Evolutionary conservation across 306 rosid genomes (phyloP).

Genomic region (Vicia faba): DNA sequence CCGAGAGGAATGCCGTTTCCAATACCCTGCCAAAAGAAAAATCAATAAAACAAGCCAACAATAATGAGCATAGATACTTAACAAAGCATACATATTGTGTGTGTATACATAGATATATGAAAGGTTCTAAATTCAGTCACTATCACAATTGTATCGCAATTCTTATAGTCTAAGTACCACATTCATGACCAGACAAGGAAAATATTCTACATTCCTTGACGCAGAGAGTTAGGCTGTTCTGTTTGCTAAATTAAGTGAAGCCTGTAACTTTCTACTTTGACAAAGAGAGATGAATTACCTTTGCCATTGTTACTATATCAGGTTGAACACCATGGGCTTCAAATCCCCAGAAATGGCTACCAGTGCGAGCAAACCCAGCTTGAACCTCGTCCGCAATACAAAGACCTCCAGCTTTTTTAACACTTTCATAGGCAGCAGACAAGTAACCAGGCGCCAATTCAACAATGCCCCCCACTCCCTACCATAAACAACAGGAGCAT

Average conservation of each 20-base stretch:
- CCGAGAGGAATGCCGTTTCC: slow-evolving; percentile 99
- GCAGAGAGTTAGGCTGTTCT: neutral
- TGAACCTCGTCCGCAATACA: slow-evolving; percentile 97
- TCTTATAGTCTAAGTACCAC: neutral
- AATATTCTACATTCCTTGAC: neutral
- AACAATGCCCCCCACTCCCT: slow-evolving; percentile 95
- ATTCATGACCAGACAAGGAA: neutral
- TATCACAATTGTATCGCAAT: neutral
- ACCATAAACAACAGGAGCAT: slow-evolving; percentile 15
- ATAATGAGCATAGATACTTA: slow-evolving; percentile 11
- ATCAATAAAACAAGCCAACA: slow-evolving; percentile 26
- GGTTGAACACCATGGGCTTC: slow-evolving; percentile 92
- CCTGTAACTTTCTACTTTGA: neutral
- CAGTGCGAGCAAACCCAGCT: slow-evolving; percentile 84
- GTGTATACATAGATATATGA: neutral
- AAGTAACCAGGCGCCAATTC: slow-evolving; percentile 94
- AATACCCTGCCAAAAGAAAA: slow-evolving; percentile 63
- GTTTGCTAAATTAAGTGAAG: slow-evolving; percentile 7
- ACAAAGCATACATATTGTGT: neutral
- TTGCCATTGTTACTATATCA: slow-evolving; percentile 94
- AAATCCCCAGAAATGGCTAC: slow-evolving; percentile 94
- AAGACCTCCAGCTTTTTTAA: slow-evolving; percentile 87
- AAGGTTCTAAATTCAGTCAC: neutral
- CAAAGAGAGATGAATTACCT: slow-evolving; percentile 52
- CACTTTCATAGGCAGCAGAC: slow-evolving; percentile 56